Base-by-base conservation (phyloP, 2,329 filamentous ascomycete species). In the Pseudogymnoascus pannorum region DNA sequence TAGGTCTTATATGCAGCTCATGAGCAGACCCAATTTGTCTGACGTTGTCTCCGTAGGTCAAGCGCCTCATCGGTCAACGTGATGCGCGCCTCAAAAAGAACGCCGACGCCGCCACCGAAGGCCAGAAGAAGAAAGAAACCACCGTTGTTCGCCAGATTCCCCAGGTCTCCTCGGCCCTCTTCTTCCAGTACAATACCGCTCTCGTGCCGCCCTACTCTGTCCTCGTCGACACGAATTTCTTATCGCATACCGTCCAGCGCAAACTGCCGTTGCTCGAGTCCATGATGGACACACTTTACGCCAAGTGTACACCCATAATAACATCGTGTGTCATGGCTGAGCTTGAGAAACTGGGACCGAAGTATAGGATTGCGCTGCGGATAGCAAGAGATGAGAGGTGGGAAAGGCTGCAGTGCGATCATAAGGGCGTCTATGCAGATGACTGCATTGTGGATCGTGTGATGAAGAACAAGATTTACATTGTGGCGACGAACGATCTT, bases 281-380 rank as follows among this genome's bases (percentile, higher is more conserved):
- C 7, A 91, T 96, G 80, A 96, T 96, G 89, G 91, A 96, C 73
- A 89, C 89, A 61, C 81, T 97, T 4, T 95, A 92, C 73, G 92
- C 92, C 20, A 93, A 93, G 70, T 92, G 89, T 73, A 90, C 86
- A 29, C 90, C 91, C 35, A 88, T 93, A 67, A 91, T 96, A 68
- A 95, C 91, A 4, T 83, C 84, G 68, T 91, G 87, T 77, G 86
- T 87, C 67, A 86, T 91, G 81, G 87, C 86, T 61, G 91, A 95
- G 73, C 76, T 96, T 66, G 91, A 96, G 72, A 95, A 94, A 73
- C 80, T 96, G 18, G 91, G 92, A 0, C 83, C 84, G 8, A 94
- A 94, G 72, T 97, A 95, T 76, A 80, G 91, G 11, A 84, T 96
- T 60, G 91, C 92, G 2, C 75, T 94, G 63, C 80, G 88, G 18